phyloP scores from a whole-genome alignment of 306 rosid species.

The Geum urbanum region DNA sequence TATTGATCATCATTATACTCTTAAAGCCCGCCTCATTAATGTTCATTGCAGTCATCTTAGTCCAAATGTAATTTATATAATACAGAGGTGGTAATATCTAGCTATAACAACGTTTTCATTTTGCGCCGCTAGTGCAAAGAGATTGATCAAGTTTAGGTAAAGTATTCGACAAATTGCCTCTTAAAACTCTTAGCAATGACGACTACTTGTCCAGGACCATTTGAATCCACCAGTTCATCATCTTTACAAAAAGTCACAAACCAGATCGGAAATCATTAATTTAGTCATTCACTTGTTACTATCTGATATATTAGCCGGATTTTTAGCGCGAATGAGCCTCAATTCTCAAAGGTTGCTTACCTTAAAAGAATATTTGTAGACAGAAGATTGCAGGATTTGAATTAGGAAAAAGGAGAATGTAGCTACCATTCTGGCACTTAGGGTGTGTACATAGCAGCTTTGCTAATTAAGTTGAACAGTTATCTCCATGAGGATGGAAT shows the following conservation, averaged over 20 bases:
- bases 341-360: no score
- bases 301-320: no score
- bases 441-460: not conserved
- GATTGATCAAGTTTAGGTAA: no score
- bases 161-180: no score
- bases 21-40: conserved; percentile 21
- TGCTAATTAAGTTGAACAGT: not conserved
- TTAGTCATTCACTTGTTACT: no score
- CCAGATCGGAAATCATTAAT: no score
- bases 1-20: conserved; percentile 34
- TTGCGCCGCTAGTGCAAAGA: no score
- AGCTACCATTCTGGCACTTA: not conserved
- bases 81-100: not conserved
- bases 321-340: no score
- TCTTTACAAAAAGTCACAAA: no score
- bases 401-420: not conserved
- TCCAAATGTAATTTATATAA: not conserved
- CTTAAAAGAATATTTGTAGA: not conserved
- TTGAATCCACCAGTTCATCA: no score
- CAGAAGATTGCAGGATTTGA: not conserved
- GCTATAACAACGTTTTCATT: not conserved
- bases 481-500: not conserved
- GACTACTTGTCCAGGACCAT: no score
- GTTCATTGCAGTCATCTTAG: conserved; percentile 6
- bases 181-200: no score